phyloP scores from a whole-genome alignment of 2,329 filamentous ascomycete species.

The Calonectria hawksworthii region DNA sequence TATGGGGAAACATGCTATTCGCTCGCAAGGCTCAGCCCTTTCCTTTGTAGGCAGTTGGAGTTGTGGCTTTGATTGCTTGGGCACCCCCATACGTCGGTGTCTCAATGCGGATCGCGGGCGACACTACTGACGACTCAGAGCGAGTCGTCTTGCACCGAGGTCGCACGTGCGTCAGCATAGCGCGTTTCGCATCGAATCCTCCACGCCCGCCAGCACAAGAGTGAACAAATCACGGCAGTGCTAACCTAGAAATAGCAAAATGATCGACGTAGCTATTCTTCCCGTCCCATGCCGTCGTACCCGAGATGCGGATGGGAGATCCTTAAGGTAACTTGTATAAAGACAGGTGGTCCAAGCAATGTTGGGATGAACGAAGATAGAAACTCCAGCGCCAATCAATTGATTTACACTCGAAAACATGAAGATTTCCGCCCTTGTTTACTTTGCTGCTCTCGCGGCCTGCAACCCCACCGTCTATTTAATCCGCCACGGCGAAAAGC shows the following conservation, averaged over 20 bases:
- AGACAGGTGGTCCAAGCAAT: neutral
- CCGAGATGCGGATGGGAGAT: neutral
- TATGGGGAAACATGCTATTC: slow-evolving; percentile 7
- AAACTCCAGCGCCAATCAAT: neutral
- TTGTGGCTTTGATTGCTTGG: neutral
- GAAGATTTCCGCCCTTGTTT: slow-evolving; percentile 36
- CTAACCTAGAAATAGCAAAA: neutral
- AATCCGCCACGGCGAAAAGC: slow-evolving; percentile 76
- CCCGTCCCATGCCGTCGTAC: neutral
- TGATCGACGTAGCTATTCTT: neutral
- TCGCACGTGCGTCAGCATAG: slow-evolving; percentile 6
- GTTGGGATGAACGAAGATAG: neutral
- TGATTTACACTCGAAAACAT: slow-evolving; percentile 25
- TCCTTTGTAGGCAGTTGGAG: neutral
- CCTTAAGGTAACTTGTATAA: neutral
- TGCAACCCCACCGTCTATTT: slow-evolving; percentile 68
- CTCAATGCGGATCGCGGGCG: neutral
- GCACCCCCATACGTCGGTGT: neutral
- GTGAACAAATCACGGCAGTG: neutral
- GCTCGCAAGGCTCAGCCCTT: neutral
- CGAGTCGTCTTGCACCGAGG: neutral
- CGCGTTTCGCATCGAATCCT: slow-evolving; percentile 4
- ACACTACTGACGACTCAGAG: neutral
- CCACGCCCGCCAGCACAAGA: neutral
- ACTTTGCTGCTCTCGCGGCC: slow-evolving; percentile 36